Evolutionary conservation across 2,329 filamentous ascomycete species (phyloP), one percentile per base, ranked within the genome.

Genomic region (Alternaria ventricosa): DNA sequence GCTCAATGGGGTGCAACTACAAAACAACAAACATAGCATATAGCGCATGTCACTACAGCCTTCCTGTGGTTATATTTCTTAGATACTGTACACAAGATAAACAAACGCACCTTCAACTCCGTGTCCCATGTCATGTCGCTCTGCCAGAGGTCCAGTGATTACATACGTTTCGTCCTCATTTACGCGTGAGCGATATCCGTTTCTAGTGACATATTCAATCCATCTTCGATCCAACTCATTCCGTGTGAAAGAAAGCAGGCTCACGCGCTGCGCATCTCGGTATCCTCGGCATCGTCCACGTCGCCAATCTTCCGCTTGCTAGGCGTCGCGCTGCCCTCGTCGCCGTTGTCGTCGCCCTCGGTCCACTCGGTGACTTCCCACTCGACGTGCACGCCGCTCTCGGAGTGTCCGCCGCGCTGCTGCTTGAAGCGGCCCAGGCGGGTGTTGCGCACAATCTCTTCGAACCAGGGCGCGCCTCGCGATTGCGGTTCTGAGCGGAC

Each of bases 311-410:
- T 81, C 58, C 79, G 73, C 68, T 80, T 80, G 54, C 58, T 70
- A 2, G 74, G 68, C 13, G 70, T 66, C 8, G 68, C 49, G 28
- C 49, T 63, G 54, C 67, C 53, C 65, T 82, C 68, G 61, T 82
- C 74, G 68, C 78, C 72, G 63, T 80, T 69, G 64, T 83, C 70
- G 63, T 79, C 71, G 74, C 78, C 68, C 74, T 78, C 78, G 5
- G 70, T 76, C 76, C 75, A 94, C 80, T 97, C 94, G 43, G 90
- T 85, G 67, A 97, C 86, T 80, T 97, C 93, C 92, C 93, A 97
- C 75, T 96, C 90, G 11, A 96, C 86, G 47, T 84, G 87, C 41
- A 89, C 87, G 27, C 83, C 85, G 15, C 90, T 90, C 75, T 92
- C 89, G n/a, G 85, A 81, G 25, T 88, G 86, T 61, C 86, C 86